Conservation (phyloP, 2,329 filamentous ascomycete genomes). For the Pestalotiopsis sp. region DNA sequence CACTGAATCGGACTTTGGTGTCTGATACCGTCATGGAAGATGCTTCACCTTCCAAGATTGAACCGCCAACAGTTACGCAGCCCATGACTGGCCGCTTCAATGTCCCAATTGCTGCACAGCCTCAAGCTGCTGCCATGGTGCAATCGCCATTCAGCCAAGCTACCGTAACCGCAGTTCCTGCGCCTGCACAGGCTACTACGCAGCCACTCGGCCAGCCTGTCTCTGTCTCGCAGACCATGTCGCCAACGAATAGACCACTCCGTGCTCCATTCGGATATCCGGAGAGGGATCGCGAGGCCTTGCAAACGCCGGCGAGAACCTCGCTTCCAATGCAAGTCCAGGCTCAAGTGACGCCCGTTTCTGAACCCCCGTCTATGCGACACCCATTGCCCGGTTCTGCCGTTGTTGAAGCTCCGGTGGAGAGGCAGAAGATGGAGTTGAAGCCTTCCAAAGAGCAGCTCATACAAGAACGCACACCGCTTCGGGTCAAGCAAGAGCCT, state of each 20-base stretch:
- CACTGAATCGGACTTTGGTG: slow-evolving; percentile 49
- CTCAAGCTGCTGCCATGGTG: slow-evolving; percentile 26
- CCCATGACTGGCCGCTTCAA: slow-evolving; percentile 44
- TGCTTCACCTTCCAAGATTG: slow-evolving; percentile 46
- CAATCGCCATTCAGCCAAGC: slow-evolving; percentile 32
- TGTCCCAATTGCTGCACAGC: slow-evolving; percentile 48
- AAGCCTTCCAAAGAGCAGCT: slow-evolving; percentile 33
- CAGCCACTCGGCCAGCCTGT: slow-evolving; percentile 40
- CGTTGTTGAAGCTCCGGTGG: slow-evolving; percentile 30
- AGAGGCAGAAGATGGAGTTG: slow-evolving; percentile 33
- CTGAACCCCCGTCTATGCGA: slow-evolving; percentile 28
- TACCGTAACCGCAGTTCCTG: slow-evolving; percentile 25
- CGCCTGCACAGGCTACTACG: slow-evolving; percentile 30
- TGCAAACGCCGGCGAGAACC: slow-evolving; percentile 33
- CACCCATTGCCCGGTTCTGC: slow-evolving; percentile 31
- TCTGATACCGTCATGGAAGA: slow-evolving; percentile 51
- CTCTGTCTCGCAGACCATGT: slow-evolving; percentile 44
- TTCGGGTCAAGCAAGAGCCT: slow-evolving; percentile 53
- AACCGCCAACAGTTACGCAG: slow-evolving; percentile 39
- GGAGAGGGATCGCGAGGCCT: slow-evolving; percentile 40
- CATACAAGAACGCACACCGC: slow-evolving; percentile 31
- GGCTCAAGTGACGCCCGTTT: slow-evolving; percentile 27
- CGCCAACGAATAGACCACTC: slow-evolving; percentile 45
- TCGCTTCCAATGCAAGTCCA: slow-evolving; percentile 31
- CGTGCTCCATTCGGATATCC: slow-evolving; percentile 51